These are phyloP conservation scores for Claviceps sp. DNA, from an alignment of 2,329 filamentous ascomycete species.

Conservation along the genomic window DNA sequence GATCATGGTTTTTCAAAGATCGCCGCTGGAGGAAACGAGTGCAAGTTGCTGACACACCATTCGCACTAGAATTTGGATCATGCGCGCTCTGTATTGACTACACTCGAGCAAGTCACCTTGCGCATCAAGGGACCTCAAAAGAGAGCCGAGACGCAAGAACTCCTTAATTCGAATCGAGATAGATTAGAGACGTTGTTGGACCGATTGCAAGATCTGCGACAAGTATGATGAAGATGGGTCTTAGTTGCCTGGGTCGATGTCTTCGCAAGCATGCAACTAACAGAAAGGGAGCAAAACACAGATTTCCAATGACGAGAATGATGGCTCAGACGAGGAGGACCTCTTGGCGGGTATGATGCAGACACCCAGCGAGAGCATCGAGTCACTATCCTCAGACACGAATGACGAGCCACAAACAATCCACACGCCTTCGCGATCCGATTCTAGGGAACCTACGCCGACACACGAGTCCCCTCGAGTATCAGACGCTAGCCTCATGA, in stretches of 20 bases:
- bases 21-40: neutral
- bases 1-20: neutral
- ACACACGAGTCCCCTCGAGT: constrained; percentile 4
- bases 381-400: constrained; percentile 22
- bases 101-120: constrained; percentile 55
- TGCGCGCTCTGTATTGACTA: constrained; percentile 54
- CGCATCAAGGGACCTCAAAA: constrained; percentile 43
- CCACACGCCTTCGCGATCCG: constrained; percentile 7
- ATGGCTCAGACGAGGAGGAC: constrained; percentile 42
- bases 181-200: constrained; percentile 52
- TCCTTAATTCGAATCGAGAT: constrained; percentile 52
- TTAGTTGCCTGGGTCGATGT: neutral
- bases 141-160: constrained; percentile 47
- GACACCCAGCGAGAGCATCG: constrained; percentile 40
- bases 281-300: constrained; percentile 5
- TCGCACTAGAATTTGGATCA: constrained; percentile 52
- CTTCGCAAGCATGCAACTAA: constrained; percentile 6
- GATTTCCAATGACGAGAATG: constrained; percentile 25
- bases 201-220: constrained; percentile 53
- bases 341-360: constrained; percentile 40
- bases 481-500: constrained; percentile 5
- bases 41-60: neutral
- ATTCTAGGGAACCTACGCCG: constrained; percentile 2
- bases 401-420: constrained; percentile 10
- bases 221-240: constrained; percentile 27